These are phyloP conservation scores for Wallacemonas sp. DNA, from an alignment of 208 protist species.

Conservation along the genomic window DNA sequence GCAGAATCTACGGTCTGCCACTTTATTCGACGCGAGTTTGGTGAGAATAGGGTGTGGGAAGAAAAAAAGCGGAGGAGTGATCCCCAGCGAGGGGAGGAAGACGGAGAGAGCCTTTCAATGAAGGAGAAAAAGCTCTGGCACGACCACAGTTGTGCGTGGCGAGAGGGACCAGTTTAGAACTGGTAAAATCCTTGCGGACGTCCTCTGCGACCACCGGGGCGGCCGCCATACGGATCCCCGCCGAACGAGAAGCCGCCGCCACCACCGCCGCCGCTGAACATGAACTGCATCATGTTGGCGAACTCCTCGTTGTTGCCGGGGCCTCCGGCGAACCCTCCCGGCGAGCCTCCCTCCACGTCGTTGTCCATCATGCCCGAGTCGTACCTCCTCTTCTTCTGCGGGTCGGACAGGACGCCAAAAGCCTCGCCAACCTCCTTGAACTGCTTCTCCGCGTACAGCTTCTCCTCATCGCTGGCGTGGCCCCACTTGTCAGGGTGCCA, in stretches of 20 bases:
- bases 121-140: too few relatives aligned
- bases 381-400: constrained; percentile 89
- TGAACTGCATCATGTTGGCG: constrained; percentile 18
- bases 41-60: too few relatives aligned
- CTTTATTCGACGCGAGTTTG: too few relatives aligned
- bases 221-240: constrained; percentile 18
- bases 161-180: too few relatives aligned
- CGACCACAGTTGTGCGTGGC: too few relatives aligned
- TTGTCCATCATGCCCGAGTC: constrained; percentile 90
- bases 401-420: constrained; percentile 87
- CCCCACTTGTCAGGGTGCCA: constrained; percentile 95
- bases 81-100: too few relatives aligned
- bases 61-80: too few relatives aligned
- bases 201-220: constrained; percentile 31
- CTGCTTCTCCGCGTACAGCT: constrained; percentile 73
- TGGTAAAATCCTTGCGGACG: constrained; percentile 31
- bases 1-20: too few relatives aligned
- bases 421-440: constrained; percentile 91
- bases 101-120: too few relatives aligned
- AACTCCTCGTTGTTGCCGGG: constrained; percentile 11
- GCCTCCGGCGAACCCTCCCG: constrained; percentile 5
- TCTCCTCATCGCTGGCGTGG: constrained; percentile 71
- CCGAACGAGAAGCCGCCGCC: constrained; percentile 28
- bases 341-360: constrained; percentile 65
- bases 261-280: constrained; percentile 22